phyloP scores from a whole-genome alignment of 768 basidiomycete species.

The Russula sp. region DNA sequence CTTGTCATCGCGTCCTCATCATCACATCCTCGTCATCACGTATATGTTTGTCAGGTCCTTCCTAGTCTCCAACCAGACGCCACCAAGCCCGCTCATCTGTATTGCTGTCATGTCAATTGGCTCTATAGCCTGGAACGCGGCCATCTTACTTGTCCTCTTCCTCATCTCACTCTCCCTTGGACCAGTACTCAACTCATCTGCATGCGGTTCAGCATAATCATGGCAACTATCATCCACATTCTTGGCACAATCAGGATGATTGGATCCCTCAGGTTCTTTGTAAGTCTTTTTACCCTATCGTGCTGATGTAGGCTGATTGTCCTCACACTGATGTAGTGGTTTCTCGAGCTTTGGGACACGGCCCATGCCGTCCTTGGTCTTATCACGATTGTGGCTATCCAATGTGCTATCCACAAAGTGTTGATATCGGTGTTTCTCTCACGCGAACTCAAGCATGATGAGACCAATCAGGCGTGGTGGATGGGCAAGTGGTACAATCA shows the following conservation, averaged over 20 bases:
- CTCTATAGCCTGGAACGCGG: too few species aligned
- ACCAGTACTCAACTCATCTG: conserved; percentile 43
- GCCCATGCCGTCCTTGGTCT: conserved; percentile 93
- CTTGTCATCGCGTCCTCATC: too few species aligned
- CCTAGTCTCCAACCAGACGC: too few species aligned
- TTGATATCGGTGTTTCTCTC: conserved; percentile 91
- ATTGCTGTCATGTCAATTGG: too few species aligned
- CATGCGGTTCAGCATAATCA: conserved; percentile 85
- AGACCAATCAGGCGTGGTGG: conserved; percentile 42
- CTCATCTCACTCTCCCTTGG: too few species aligned
- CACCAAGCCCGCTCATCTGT: too few species aligned
- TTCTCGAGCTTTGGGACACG: conserved; percentile 94
- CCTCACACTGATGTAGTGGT: conserved; percentile 56
- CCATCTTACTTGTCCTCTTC: too few species aligned
- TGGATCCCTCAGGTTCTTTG: conserved; percentile 94
- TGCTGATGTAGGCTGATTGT: not conserved
- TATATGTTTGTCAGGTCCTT: too few species aligned
- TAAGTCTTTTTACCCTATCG: conserved; percentile 36
- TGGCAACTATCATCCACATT: conserved; percentile 85
- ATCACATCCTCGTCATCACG: conserved; percentile 58
- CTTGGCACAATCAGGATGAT: conserved; percentile 81
- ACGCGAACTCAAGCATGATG: conserved; percentile 97
- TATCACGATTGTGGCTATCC: conserved; percentile 82
- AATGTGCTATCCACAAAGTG: conserved; percentile 90
- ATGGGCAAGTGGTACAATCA: conserved; percentile 97